phyloP scores from a whole-genome alignment of 305 asterid genomes.

The Solanum aculeatissimum region DNA sequence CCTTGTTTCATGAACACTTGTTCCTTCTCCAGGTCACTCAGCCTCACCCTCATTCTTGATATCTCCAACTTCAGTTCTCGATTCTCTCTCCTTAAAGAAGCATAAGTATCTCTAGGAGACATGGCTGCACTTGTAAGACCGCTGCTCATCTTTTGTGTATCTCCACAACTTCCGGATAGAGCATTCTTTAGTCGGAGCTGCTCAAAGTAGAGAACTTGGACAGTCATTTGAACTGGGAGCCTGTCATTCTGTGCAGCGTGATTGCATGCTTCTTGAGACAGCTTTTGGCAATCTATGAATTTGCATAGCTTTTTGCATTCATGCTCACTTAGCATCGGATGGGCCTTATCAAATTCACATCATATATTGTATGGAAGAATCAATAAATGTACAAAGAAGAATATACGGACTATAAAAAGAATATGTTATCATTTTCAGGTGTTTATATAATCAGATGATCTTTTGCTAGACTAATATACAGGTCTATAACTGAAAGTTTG shows the following conservation, averaged over 20 bases:
- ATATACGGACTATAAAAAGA: background rate
- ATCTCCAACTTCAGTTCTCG: conserved; percentile 56
- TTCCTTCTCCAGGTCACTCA: conserved; percentile 57
- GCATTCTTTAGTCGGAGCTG: conserved; percentile 47
- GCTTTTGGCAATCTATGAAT: conserved; percentile 53
- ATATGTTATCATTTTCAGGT: background rate
- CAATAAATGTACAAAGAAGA: background rate
- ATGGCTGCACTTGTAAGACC: conserved; percentile 46
- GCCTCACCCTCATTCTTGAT: conserved; percentile 59
- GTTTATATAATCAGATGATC: background rate
- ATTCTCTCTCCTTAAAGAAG: conserved; percentile 59
- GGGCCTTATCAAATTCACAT: conserved; percentile 20
- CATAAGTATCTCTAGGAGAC: conserved; percentile 55
- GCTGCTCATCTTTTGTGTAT: conserved; percentile 50
- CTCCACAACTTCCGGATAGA: conserved; percentile 31
- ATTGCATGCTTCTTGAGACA: conserved; percentile 56
- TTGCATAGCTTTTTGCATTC: conserved; percentile 54
- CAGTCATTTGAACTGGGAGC: conserved; percentile 48
- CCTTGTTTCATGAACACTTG: conserved; percentile 61
- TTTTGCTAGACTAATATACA: background rate
- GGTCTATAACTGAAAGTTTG: background rate
- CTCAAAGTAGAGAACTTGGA: conserved; percentile 49
- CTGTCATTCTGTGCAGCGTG: conserved; percentile 66
- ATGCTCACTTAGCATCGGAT: conserved; percentile 35
- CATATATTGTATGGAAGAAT: background rate